Base-by-base conservation (phyloP, 768 basidiomycete species). In the Suillus decipiens region DNA sequence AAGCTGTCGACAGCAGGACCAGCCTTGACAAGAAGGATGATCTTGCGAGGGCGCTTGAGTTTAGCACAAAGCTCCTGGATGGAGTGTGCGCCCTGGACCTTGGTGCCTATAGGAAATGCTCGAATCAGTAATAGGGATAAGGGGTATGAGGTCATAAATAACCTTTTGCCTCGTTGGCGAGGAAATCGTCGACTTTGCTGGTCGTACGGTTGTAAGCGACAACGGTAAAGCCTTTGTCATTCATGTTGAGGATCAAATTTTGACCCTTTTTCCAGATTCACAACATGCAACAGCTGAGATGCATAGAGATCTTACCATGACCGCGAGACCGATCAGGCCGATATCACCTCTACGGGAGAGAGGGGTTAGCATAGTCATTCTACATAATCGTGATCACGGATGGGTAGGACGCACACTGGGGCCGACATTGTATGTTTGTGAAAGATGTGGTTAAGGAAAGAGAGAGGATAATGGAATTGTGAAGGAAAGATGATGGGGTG, bases 211-310 rank as follows among this genome's bases (percentile, higher is more conserved):
- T 99, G 82, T 92, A 99, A 14, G 93, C 95, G 69, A 95, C 90
- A 71, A 99, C 97, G 67, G 81, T 95, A 83, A 95, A 99, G 59
- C 97, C 97, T 80, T 99, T 99, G 84, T 99, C 97, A 78, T 97
- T 97, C 93, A 97, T 98, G 83, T 98, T 97, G 71, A 98, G 82
- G 77, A 97, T 96, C 75, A 97, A 78, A 77, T 96, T 97, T 87
- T 96, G 95, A 73, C 94, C 95, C 94, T 95, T 71, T 33, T 34
- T 57, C 24, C 59, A 36, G 61, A 45, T 63, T 43, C 28, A 61
- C 11, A 51, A 36, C 8, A 56, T 71, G 67, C 24, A 41, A 59
- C 59, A 54, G 47, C 33, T 60, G 65, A 68, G 61, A 62, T 17
- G 61, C 17, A 62, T 53, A 66, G 62, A 63, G 50, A 19, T 76